Base-by-base conservation (phyloP, 352 stramenopile genomes). In the Aphanomyces astaci region DNA sequence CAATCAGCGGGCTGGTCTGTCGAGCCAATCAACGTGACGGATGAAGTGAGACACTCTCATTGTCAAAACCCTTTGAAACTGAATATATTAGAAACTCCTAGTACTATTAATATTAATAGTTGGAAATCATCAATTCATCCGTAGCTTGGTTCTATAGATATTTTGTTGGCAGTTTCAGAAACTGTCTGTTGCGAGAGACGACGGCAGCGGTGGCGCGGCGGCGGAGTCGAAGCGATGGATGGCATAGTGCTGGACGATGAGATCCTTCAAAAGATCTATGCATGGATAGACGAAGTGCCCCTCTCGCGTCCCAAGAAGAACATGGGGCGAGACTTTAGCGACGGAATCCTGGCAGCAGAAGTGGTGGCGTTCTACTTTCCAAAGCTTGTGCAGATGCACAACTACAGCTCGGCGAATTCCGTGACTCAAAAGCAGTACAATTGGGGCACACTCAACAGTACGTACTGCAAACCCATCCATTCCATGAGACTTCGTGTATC, bases 341-440 rank as follows among this genome's bases (percentile, higher is more conserved):
- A 98, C 75, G 94, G 87, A 19, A 92, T 96, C 40, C 74, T 96
- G 33, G 73, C 87, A 30, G 90, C 89, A 19, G 91, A 98, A 65
- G 89, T 98, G n/a, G 77, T 98, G 27, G 84, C 87, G 11, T 94
- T 95, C 70, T 98, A 98, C 78, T 97, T 98, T 69, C 95, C 95
- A 28, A 95, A 96, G 72, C 70, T 98, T 51, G 95, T 98, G 45
- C 89, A 98, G 70, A 87, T 98, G 76, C 95, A 98, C 78, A 98
- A 98, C 77, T 98, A 98, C 82, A 92, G 83, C 64, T 74, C 92
- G 4, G 92, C 92, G 10, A 98, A 98, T 75, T 92, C 87, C 27
- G 75, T 94, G 56, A 81, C 81, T 52, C 94, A 98, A 73, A 98
- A 98, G 76, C 78, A 97, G 59, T 98, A 98, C 79, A 98, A 98